These are phyloP conservation scores for Yamadazyma dushanensis DNA, from an alignment of 1,139 yeast genomes.

Conservation along the genomic window DNA sequence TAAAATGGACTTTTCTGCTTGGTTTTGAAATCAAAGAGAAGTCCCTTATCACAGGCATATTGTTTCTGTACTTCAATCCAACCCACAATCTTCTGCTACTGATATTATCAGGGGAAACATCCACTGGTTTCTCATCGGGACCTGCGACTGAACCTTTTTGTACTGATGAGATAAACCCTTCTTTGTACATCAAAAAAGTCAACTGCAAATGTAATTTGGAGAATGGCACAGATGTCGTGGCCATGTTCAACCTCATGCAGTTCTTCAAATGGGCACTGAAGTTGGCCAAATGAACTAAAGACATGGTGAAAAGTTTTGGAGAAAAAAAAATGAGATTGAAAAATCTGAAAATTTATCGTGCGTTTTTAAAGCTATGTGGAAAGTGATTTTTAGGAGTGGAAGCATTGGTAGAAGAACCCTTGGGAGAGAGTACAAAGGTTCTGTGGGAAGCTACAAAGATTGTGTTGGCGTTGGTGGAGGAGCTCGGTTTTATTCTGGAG, in stretches of 20 bases:
- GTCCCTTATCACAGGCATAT: slow-evolving; percentile 71
- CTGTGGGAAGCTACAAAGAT: too few species aligned
- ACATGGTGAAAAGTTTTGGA: slow-evolving; percentile 46
- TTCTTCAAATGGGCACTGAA: slow-evolving; percentile 89
- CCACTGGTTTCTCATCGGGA: slow-evolving; percentile 74
- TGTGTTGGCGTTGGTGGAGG: not conserved
- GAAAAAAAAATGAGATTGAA: slow-evolving; percentile 1
- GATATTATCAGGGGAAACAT: slow-evolving; percentile 85
- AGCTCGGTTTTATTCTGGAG: not conserved
- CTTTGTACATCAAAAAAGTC: slow-evolving; percentile 81
- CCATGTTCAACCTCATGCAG: slow-evolving; percentile 72
- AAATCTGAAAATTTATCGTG: slow-evolving; percentile 1
- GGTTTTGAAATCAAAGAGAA: slow-evolving; percentile 83
- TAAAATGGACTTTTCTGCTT: slow-evolving; percentile 68
- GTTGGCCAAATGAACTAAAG: slow-evolving; percentile 80
- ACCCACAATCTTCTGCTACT: slow-evolving; percentile 89
- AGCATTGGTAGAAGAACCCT: too few species aligned
- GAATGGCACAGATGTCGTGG: slow-evolving; percentile 82
- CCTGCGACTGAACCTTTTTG: slow-evolving; percentile 90
- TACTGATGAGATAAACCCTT: slow-evolving; percentile 83
- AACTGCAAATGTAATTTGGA: slow-evolving; percentile 80
- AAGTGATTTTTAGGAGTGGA: too few species aligned
- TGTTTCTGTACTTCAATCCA: slow-evolving; percentile 83
- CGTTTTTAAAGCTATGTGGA: slow-evolving; percentile 1
- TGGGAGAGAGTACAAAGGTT: too few species aligned